These are phyloP conservation scores for Candolleomyces aberdarensis DNA, from an alignment of 768 basidiomycete genomes.

Conservation along the genomic window DNA sequence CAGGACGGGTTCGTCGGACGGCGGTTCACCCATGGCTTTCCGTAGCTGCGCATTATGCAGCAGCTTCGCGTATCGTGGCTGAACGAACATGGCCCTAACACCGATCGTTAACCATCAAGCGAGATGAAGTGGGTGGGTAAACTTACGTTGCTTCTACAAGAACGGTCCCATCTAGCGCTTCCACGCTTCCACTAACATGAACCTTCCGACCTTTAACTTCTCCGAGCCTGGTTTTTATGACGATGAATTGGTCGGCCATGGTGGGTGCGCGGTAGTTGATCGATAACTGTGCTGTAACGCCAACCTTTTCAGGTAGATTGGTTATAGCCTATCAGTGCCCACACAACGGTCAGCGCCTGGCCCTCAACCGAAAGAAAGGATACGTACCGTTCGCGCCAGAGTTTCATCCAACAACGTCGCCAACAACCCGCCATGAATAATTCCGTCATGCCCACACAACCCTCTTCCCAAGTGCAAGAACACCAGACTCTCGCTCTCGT, in stretches of 20 bases:
- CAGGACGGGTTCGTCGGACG: slow-evolving; percentile 31
- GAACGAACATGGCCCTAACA: slow-evolving; percentile 75
- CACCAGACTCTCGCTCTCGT: slow-evolving; percentile 70
- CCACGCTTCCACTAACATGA: slow-evolving; percentile 65
- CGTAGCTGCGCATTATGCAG: slow-evolving; percentile 58
- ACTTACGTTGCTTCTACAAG: slow-evolving; percentile 82
- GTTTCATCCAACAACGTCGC: slow-evolving; percentile 90
- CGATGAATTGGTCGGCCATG: slow-evolving; percentile 89
- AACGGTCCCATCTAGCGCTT: slow-evolving; percentile 76
- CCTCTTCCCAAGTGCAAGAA: slow-evolving; percentile 83
- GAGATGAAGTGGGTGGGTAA: not conserved
- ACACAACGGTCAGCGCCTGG: slow-evolving; percentile 1
- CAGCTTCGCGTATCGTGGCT: slow-evolving; percentile 83
- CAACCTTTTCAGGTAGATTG: slow-evolving; percentile 85
- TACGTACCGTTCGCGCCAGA: slow-evolving; percentile 68
- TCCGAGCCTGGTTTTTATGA: slow-evolving; percentile 67
- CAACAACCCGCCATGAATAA: slow-evolving; percentile 89
- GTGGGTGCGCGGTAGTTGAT: slow-evolving; percentile 87
- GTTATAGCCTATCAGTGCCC: slow-evolving; percentile 60
- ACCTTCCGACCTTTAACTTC: slow-evolving; percentile 79
- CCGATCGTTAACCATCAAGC: not conserved
- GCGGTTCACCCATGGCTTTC: slow-evolving; percentile 64
- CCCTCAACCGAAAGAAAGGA: not conserved
- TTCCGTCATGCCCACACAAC: slow-evolving; percentile 91
- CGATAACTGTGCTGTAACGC: slow-evolving; percentile 84